Evolutionary conservation across 2,329 filamentous ascomycete genomes (phyloP).

Genomic region (Fusarium sp.): DNA sequence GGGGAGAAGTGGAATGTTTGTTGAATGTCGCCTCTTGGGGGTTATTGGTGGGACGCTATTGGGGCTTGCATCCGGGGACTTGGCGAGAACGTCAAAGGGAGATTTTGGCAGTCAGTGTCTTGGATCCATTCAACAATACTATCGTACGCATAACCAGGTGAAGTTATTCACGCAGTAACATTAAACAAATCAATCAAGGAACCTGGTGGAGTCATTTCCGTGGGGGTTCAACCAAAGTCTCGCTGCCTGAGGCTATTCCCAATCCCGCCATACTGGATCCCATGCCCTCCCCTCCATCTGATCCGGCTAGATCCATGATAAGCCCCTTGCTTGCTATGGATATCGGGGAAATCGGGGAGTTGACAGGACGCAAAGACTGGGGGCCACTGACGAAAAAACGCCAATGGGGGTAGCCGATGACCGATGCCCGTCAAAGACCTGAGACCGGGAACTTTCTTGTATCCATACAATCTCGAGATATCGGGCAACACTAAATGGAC

Average conservation of each 20-base stretch:
- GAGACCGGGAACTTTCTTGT: background rate
- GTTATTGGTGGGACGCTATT: background rate
- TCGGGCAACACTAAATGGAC: conserved; percentile 21
- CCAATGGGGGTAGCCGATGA: conserved; percentile 34
- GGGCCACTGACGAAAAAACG: background rate
- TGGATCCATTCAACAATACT: background rate
- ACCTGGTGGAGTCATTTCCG: background rate
- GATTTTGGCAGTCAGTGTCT: background rate
- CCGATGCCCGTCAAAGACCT: conserved; percentile 25
- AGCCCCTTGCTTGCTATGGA: conserved; percentile 11
- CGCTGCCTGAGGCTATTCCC: background rate
- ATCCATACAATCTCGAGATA: conserved; percentile 13
- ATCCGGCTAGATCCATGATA: background rate
- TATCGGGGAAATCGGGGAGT: conserved; percentile 35
- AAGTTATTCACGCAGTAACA: background rate
- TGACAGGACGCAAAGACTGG: conserved; percentile 22
- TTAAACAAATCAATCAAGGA: background rate
- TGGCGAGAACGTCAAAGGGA: background rate
- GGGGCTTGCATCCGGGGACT: conserved; percentile 15
- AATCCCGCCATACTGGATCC: background rate
- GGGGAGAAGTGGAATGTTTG: background rate
- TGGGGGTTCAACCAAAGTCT: background rate
- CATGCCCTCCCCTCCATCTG: background rate
- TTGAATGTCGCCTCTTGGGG: background rate
- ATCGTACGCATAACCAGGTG: background rate